Evolutionary conservation across 192 early-diverging fungal species (phyloP), one percentile per base, ranked within the genome.

Genomic region (Coemansia sp.): DNA sequence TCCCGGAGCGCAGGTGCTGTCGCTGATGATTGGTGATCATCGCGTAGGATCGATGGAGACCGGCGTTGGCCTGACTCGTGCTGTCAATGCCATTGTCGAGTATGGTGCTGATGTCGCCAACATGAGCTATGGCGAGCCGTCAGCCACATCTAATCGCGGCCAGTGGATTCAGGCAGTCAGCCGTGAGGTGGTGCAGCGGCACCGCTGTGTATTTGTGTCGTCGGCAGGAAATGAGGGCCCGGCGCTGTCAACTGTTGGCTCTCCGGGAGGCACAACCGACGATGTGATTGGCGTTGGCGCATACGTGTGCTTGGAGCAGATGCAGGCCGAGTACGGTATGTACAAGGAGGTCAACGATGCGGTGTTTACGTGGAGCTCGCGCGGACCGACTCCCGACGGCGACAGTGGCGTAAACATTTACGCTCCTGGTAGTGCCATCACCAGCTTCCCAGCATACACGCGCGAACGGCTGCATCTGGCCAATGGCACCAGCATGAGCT

Each of bases 401-500:
- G 87, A 83, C 43, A 68, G 85, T 26, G 95, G 94, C 26, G 84
- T 91, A 7, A 82, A 87, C 61, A 79, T 89, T 11, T 89, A 87
- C 66, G 90, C 88, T 15, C 94, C 95, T 18, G 96, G 96, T 21
- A 91, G 88, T 30, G 96, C 96, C 6, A 87, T 97, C 51, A 91
- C 96, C 9, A 86, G 85, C 55, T 88, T 91, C 26, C 94, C 96
- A 7, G 79, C 87, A 16, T 99, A 91, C 71, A 85, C 82, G 11
- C 73, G 84, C 12, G 68, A 84, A 43, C 83, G 82, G 23, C 69
- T 84, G 48, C 82, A 86, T 54, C 80, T 91, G 42, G 89, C 88
- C 83, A 97, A 96, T 71, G 96, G 95, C 46, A 97, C 96, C 15
- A 88, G 86, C 52, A 99, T 99, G 96, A 86, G 87, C 45, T 83